These are phyloP conservation scores for Pseudocercospora macadamiae DNA, from an alignment of 2,329 filamentous ascomycete species.

Conservation along the genomic window DNA sequence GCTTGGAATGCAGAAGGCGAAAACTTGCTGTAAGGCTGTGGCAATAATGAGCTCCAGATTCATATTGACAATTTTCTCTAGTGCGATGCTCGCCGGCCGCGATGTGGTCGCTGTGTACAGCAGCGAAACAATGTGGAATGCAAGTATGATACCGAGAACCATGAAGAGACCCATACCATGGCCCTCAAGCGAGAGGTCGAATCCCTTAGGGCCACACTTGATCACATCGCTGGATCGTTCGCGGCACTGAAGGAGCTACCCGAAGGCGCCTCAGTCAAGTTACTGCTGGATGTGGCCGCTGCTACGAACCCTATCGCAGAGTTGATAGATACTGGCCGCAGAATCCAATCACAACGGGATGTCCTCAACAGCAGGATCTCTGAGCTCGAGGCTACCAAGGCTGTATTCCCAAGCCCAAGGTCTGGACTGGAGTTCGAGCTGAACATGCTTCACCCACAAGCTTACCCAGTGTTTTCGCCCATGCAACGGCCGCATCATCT, in stretches of 20 bases:
- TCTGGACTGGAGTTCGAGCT: slow-evolving; percentile 13
- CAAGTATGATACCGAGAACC: slow-evolving; percentile 8
- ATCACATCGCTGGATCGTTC: slow-evolving; percentile 6
- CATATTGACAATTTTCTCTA: not conserved
- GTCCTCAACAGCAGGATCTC: slow-evolving; percentile 5
- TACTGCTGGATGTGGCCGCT: slow-evolving; percentile 6
- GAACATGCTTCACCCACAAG: slow-evolving; percentile 6
- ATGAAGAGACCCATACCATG: slow-evolving; percentile 9
- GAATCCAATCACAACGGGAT: slow-evolving; percentile 7
- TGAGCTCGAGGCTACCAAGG: slow-evolving; percentile 7
- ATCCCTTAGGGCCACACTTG: slow-evolving; percentile 2
- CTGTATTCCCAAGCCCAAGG: slow-evolving; percentile 9
- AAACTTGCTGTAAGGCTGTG: slow-evolving; percentile 1
- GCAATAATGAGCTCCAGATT: not conserved
- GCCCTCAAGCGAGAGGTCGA: slow-evolving; percentile 15
- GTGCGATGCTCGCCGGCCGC: slow-evolving; percentile 11
- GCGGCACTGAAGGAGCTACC: slow-evolving; percentile 10
- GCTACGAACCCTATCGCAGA: not conserved
- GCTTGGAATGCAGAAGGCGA: not conserved
- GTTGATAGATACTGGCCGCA: slow-evolving; percentile 3
- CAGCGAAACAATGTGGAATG: slow-evolving; percentile 2
- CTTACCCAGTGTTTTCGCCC: slow-evolving; percentile 5
- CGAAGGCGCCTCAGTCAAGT: not conserved
- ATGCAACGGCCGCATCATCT: not conserved
- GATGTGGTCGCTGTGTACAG: slow-evolving; percentile 7